phyloP scores from a whole-genome alignment of 768 basidiomycete genomes.

The Royoungia palumana region DNA sequence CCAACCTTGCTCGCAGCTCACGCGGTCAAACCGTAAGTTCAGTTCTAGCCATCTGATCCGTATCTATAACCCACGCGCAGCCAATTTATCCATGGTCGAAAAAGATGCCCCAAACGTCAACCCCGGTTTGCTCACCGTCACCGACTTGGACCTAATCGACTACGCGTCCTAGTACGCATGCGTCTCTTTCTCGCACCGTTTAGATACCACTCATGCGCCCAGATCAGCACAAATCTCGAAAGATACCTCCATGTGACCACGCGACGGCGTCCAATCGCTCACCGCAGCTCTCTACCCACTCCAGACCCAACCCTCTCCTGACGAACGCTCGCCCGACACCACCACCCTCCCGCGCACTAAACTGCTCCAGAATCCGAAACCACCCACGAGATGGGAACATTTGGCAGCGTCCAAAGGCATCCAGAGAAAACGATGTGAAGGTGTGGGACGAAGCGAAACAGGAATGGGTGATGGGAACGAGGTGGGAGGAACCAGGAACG shows the following conservation, averaged over 20 bases:
- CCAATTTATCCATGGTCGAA: too few species aligned
- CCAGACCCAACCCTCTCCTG: constrained; percentile 70
- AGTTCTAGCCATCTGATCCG: not conserved
- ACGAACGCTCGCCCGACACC: constrained; percentile 78
- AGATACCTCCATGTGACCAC: constrained; percentile 69
- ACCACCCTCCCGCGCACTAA: constrained; percentile 86
- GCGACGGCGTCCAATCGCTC: constrained; percentile 81
- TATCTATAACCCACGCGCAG: not conserved
- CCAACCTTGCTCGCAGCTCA: too few species aligned
- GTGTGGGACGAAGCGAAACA: constrained; percentile 95
- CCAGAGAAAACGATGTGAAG: constrained; percentile 66
- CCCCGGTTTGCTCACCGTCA: too few species aligned
- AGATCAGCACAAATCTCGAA: constrained; percentile 68
- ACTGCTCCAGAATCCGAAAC: constrained; percentile 89
- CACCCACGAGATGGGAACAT: constrained; percentile 93
- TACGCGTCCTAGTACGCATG: too few species aligned
- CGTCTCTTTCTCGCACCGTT: too few species aligned
- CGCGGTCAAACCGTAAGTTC: constrained; percentile 68
- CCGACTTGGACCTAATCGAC: too few species aligned
- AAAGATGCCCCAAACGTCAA: too few species aligned
- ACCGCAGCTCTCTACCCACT: constrained; percentile 77
- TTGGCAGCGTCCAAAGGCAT: constrained; percentile 96
- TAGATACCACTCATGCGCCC: too few species aligned
- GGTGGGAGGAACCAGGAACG: constrained; percentile 84
- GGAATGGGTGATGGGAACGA: constrained; percentile 93